phyloP scores from a whole-genome alignment of 2,329 filamentous ascomycete genomes.

The Phialophora tarda region DNA sequence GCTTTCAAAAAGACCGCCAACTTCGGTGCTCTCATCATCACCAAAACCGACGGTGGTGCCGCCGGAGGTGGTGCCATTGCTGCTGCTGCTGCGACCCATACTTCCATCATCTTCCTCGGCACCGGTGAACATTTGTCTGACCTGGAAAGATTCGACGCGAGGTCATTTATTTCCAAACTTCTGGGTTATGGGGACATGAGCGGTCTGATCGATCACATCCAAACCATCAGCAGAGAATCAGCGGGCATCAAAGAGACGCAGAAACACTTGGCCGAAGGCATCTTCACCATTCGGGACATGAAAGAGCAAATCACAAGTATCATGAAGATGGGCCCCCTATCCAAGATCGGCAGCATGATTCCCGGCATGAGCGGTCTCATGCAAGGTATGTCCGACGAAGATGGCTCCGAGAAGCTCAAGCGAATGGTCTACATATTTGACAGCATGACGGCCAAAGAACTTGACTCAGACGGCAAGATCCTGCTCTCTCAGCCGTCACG shows the following conservation, averaged over 20 bases:
- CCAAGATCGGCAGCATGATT: slow-evolving; percentile 99
- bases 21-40: slow-evolving; percentile 98
- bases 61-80: slow-evolving; percentile 97
- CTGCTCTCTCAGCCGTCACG: slow-evolving; percentile 90
- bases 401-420: slow-evolving; percentile 89
- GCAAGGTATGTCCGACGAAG: slow-evolving; percentile 90
- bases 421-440: slow-evolving; percentile 99
- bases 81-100: slow-evolving; percentile 92
- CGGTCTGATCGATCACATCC: slow-evolving; percentile 93
- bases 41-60: slow-evolving; percentile 95
- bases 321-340: slow-evolving; percentile 99
- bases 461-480: slow-evolving; percentile 93
- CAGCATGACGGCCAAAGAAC: slow-evolving; percentile 94
- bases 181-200: slow-evolving; percentile 98
- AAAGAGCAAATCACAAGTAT: slow-evolving; percentile 96
- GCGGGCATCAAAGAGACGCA: slow-evolving; percentile 84
- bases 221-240: slow-evolving; percentile 91
- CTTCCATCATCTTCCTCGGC: slow-evolving; percentile 96
- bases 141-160: slow-evolving; percentile 87
- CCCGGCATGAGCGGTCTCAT: slow-evolving; percentile 93
- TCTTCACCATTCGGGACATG: slow-evolving; percentile 93
- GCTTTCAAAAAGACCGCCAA: slow-evolving; percentile 97
- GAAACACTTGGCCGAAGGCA: slow-evolving; percentile 96
- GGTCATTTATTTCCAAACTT: slow-evolving; percentile 91
- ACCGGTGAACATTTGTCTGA: slow-evolving; percentile 98